Percentiles rank a stretch among this genome's conserved stretches.
Conservation (phyloP, 2,329 filamentous ascomycete genomes). For the Trichoderma simmonsii region DNA sequence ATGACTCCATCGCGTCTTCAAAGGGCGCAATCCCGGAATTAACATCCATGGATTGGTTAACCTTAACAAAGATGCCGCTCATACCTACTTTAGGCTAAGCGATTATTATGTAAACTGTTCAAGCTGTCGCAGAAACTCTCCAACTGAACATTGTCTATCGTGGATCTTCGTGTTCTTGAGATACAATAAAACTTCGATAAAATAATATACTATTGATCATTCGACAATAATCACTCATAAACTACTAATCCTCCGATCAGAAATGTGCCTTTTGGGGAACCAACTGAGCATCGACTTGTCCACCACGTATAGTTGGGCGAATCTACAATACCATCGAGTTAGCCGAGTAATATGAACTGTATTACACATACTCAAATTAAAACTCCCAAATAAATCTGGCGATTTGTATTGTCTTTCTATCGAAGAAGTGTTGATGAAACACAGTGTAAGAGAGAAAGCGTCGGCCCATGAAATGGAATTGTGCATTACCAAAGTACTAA, state of each 20-base stretch:
- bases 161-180: accelerated
- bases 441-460: not conserved
- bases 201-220: not conserved
- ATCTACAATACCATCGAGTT: not conserved
- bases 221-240: not conserved
- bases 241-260: too few species aligned
- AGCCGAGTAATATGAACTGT: accelerated
- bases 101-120: not conserved
- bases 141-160: not conserved
- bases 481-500: not conserved
- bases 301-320: not conserved
- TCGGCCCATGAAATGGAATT: not conserved
- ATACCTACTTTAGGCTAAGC: not conserved
- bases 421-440: not conserved
- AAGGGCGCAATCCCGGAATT: not conserved
- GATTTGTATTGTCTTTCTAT: not conserved
- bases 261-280: too few species aligned
- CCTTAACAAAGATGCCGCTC: not conserved
- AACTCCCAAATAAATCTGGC: not conserved
- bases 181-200: not conserved
- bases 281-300: too few species aligned
- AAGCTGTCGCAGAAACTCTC: not conserved
- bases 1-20: not conserved
- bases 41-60: not conserved
- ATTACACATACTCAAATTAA: not conserved